Conservation (phyloP, 768 basidiomycete genomes). For the Boletus subcaerulescens region DNA sequence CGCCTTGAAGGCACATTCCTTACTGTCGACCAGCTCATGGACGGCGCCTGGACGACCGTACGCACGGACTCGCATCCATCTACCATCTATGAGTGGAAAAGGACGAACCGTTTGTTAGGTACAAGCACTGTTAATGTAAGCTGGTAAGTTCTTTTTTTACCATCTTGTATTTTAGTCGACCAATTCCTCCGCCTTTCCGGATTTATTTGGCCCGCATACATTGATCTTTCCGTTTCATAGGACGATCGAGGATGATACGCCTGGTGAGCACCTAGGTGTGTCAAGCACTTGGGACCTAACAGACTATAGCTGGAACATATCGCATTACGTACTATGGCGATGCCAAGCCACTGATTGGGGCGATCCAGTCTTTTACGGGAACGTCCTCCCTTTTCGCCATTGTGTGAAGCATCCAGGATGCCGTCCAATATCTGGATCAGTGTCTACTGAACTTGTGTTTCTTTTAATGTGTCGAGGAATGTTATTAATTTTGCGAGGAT, state of each 20-base stretch:
- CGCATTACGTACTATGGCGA: conserved; percentile 72
- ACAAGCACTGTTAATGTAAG: conserved; percentile 64
- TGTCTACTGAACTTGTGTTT: too few species aligned
- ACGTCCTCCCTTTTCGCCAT: conserved; percentile 62
- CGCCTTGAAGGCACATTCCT: conserved; percentile 72
- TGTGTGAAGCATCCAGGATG: conserved; percentile 4
- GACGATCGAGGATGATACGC: conserved; percentile 62
- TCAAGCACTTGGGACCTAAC: background rate
- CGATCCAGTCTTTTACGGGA: conserved; percentile 61
- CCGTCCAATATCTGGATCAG: too few species aligned
- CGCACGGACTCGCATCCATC: conserved; percentile 79
- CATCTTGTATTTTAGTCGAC: background rate
- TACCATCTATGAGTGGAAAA: conserved; percentile 62
- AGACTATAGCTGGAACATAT: conserved; percentile 58
- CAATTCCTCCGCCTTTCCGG: background rate
- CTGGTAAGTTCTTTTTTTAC: conserved; percentile 42
- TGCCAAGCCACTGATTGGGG: conserved; percentile 65
- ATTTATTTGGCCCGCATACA: conserved; percentile 6
- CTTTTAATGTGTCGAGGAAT: too few species aligned
- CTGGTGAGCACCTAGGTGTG: conserved; percentile 6
- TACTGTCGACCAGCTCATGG: conserved; percentile 53
- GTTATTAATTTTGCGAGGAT: too few species aligned
- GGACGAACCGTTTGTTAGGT: conserved; percentile 54
- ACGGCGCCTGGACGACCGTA: conserved; percentile 52
- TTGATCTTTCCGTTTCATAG: conserved; percentile 26